Base-by-base conservation (phyloP, 1,284 basidiomycete genomes). In the Sanguinoderma infundibulare region DNA sequence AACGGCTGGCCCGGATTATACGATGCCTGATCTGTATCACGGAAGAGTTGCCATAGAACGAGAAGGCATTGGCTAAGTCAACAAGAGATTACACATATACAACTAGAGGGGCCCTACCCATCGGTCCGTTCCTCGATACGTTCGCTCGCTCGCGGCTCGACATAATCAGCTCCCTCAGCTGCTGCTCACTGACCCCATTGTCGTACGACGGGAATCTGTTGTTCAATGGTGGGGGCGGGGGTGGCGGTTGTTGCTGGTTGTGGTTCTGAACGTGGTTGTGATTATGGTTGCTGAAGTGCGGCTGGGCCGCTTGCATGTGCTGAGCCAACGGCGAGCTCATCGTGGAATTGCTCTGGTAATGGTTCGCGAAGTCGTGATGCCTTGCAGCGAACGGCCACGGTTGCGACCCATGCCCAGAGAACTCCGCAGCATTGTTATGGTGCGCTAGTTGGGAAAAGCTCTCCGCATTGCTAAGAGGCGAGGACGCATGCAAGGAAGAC, bases 151-250 rank as follows among this genome's bases (percentile, higher is more conserved):
- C 85, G 55, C 87, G 83, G 70, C 87, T 91, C 17, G 83, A 82
- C 69, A 85, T 85, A 56, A 92, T 89, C 56, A 92, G 83, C 64
- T 90, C 88, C 63, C 90, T 81, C 65, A 92, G 78, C 70, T 91
- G 87, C 12, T 87, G 86, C 73, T 92, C 90, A 69, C 87, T 90
- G 55, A 90, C 75, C 28, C 69, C 30, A 32, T 34, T 74, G 53
- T 87, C 87, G 64, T 87, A 86, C 5, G 84, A 80, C 61, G 87
- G 85, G 69, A 87, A 85, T 8, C 83, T 79, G 55, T n/a, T n/a
- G n/a, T 75, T 72, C 53, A 78, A 75, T 59, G 77, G 77, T 20
- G 61, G 61, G 28, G 63, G 71, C 34, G 67, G 77, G 20, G 61
- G 61, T 32, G 63, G 71, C 34, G 67, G 69, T 30, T 69, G 69